A percentile compares a stretch with the other conserved stretches of the same genome.
phyloP scores from a whole-genome alignment of 306 rosid species.

The Albizia julibrissin region DNA sequence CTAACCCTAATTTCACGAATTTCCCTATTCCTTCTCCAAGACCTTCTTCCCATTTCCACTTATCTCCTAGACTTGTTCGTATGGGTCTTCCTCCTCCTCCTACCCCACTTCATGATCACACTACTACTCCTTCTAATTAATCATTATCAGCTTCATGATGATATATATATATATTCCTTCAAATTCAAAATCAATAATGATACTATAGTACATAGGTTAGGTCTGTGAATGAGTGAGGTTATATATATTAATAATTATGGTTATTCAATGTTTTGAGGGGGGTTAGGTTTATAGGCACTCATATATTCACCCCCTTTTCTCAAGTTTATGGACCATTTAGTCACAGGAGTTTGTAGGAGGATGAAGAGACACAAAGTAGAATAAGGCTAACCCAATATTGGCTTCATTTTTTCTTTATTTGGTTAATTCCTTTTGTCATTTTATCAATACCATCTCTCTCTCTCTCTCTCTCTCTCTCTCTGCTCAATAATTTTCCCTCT shows the following conservation, averaged over 20 bases:
- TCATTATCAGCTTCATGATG: too few relatives aligned
- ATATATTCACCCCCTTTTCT: background rate
- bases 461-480: background rate
- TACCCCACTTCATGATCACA: constrained; percentile 42
- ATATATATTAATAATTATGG: background rate
- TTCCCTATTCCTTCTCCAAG: constrained; percentile 73
- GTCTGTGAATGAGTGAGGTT: background rate
- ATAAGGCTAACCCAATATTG: constrained; percentile 24
- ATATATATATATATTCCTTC: background rate
- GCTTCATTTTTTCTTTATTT: constrained; percentile 17
- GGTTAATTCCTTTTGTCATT: constrained; percentile 13
- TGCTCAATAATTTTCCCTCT: constrained; percentile 11
- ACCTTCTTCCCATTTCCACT: constrained; percentile 53
- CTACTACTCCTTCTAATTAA: background rate
- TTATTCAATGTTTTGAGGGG: background rate
- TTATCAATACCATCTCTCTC: constrained; percentile 1
- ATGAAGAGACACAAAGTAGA: constrained; percentile 33
- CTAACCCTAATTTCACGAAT: constrained; percentile 17
- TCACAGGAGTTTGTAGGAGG: background rate
- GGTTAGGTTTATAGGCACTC: constrained; percentile 9
- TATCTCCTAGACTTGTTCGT: constrained; percentile 58
- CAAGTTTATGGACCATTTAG: background rate
- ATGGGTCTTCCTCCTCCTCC: constrained; percentile 48
- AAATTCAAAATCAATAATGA: background rate
- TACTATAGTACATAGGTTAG: background rate